Conservation (phyloP, 2,329 filamentous ascomycete species). For the Ilyonectria destructans region DNA sequence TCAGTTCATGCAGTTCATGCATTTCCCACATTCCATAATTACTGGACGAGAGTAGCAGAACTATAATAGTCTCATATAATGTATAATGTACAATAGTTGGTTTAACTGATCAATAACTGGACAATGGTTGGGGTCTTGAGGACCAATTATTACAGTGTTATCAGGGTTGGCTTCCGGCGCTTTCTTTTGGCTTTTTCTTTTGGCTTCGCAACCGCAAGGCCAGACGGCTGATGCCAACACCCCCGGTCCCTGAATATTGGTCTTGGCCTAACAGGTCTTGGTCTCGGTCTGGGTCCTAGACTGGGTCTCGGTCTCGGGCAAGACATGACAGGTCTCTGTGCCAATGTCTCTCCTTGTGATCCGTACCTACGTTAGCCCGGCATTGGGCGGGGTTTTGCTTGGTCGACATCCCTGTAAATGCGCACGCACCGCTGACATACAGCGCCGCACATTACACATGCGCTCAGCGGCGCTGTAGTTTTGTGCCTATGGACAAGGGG, state of each 20-base stretch:
- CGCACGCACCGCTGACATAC: slow-evolving; percentile 2
- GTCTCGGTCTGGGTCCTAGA: background rate
- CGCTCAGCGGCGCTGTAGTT: background rate
- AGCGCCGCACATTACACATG: background rate
- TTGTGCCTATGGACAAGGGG: background rate
- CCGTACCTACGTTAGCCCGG: slow-evolving; percentile 28
- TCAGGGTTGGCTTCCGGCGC: background rate
- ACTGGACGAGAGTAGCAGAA: background rate
- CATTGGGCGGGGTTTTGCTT: slow-evolving; percentile 10
- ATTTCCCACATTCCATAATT: background rate
- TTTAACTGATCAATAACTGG: background rate
- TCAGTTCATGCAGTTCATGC: background rate
- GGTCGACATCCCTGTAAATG: slow-evolving; percentile 4
- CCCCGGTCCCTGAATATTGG: slow-evolving; percentile 12
- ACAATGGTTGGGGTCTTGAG: background rate
- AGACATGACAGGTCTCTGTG: background rate
- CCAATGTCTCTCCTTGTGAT: slow-evolving; percentile 13
- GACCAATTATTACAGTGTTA: background rate
- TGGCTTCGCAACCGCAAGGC: background rate
- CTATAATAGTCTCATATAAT: background rate
- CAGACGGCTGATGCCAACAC: background rate
- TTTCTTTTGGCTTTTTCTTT: background rate
- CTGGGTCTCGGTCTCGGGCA: slow-evolving; percentile 10
- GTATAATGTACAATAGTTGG: no score
- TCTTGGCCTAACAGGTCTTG: background rate